Evolutionary conservation across 768 basidiomycete genomes (phyloP), one percentile per base, ranked within the genome.

Genomic region (Serendipita sp.): DNA sequence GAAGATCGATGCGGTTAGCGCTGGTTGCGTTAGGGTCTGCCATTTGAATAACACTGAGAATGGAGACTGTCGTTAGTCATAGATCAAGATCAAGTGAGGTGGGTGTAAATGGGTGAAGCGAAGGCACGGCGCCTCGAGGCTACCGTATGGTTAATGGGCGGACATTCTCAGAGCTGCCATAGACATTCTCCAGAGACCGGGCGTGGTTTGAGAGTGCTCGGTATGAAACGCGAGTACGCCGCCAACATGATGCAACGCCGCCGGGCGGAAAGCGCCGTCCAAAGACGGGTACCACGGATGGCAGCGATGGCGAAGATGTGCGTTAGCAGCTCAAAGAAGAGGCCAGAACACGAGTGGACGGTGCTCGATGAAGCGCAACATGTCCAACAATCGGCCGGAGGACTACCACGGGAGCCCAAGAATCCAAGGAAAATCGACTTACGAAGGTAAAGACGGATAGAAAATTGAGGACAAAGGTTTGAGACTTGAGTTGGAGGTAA

Each of bases 1-100:
- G 82, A 69, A 91, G 85, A 78, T 92, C 89, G 67, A 91, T 81
- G 78, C 86, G 83, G 80, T 78, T 80, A 35, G 78, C 73, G 63
- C 63, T 70, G 45, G 66, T 32, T 54, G 86, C 78, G 47, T 78
- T 54, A 60, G 54, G 79, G 73, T 92, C 89, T 76, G 89, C 82
- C 90, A 89, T 91, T 54, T 54, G 30, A 54, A 16, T 28, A 11
- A 11, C 13, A n/a, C 52, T 54, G 52, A 23, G 23, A 23, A 23
- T 51, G 58, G 64, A 28, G 51, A 45, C 47, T 41, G 47, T 65
- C 15, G 52, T 58, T 28, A 54, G 52, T 28, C 28, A 8, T 65
- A 35, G 64, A 54, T 56, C 35, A 13, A 65, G 64, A 44, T n/a
- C 35, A 58, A 7, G 64, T 54, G 54, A 8, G 41, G 54, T 35